Evolutionary conservation across 192 early-diverging fungal species (phyloP), one percentile per base, ranked within the genome.

Genomic region (Helicostylum pulchrum): DNA sequence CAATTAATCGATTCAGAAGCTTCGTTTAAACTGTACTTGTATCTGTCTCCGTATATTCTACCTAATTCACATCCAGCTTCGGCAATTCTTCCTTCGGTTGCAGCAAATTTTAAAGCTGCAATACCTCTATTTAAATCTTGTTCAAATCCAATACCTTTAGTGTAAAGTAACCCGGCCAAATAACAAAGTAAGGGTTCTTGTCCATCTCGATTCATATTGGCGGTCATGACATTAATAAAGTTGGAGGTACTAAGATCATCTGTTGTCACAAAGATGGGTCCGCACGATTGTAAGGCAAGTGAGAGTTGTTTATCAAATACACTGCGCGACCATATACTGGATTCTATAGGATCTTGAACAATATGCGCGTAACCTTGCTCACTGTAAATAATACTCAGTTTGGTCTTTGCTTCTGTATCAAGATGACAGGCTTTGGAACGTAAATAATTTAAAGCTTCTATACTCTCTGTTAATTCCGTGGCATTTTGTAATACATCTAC

Each of bases 291-390:
- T 7, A 71, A 20, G 4, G 64, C 71, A n/a, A 30, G 31, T n/a
- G 59, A 52, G 0, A 72, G 26, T 34, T 72, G 71, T 23, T 72
- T 72, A 32, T 72, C 71, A 50, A 62, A 72, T n/a, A 72, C 53
- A 56, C 71, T 66, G 14, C 65, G 39, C 5, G 71, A 61, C 71
- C 71, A 72, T 20, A 72, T 47, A 20, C 30, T 53, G 0, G 71
- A 21, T 55, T 72, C 71, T 10, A 53, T 21, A 15, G 32, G 34
- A 45, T 72, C 65, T 48, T 54, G 19, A 6, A 20, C 31, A 23
- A 66, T 56, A 31, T 23, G 30, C 7, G 31, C 10, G 20, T 36
- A 5, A n/a, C 31, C 17, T 4, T 42, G 44, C 10, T 70, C 68
- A 9, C 53, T 36, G 43, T 70, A 70, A 20, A 70, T 56, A 26